A percentile compares a stretch with the other conserved stretches of the same genome.
These are phyloP conservation scores for Argentina anserina DNA, from an alignment of 306 rosid genomes.

Conservation along the genomic window DNA sequence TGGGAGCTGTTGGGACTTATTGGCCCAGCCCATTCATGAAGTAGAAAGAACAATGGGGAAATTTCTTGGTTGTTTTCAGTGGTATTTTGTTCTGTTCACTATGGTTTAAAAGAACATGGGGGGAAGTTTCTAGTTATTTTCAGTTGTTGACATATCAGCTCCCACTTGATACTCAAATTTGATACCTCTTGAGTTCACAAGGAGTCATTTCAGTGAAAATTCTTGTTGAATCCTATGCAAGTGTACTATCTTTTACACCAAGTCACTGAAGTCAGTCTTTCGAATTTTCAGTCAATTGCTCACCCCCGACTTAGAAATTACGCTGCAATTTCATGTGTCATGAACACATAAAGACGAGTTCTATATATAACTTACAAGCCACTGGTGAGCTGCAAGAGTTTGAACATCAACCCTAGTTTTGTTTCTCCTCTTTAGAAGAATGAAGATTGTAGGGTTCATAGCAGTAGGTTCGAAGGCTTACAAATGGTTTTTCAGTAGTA, in stretches of 20 bases:
- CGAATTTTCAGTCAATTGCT: background rate
- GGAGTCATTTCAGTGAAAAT: background rate
- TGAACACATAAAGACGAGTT: background rate
- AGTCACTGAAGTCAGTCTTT: background rate
- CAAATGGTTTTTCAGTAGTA: constrained; percentile 19
- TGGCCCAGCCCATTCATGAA: no score
- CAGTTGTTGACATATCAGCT: background rate
- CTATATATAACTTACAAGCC: background rate
- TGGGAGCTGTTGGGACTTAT: no score
- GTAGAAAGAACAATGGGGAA: background rate
- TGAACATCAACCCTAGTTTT: background rate
- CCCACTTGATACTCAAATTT: background rate
- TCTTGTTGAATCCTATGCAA: background rate
- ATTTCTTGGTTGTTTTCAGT: background rate
- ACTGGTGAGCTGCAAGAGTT: background rate
- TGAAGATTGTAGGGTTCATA: background rate
- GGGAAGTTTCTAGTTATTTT: background rate
- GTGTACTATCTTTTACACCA: background rate
- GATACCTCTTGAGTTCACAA: background rate
- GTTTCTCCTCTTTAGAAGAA: background rate
- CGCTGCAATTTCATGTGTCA: constrained; percentile 3
- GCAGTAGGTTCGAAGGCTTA: background rate
- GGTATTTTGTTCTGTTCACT: background rate
- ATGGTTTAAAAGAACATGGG: background rate
- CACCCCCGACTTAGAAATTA: background rate